Evolutionary conservation across 306 rosid species (phyloP).

Genomic region (Glycine tomentella): DNA sequence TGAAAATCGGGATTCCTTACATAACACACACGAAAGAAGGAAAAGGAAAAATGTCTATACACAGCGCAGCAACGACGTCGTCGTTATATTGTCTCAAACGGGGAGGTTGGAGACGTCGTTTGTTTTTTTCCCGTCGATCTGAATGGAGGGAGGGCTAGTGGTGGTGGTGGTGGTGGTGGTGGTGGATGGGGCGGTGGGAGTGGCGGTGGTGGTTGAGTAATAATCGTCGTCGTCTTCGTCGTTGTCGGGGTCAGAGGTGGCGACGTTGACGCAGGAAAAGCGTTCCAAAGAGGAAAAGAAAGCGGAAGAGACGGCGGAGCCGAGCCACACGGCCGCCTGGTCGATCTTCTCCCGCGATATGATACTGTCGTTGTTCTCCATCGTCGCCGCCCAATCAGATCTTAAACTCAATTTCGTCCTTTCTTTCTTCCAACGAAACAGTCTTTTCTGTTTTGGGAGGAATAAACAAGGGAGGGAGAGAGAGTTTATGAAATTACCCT

Average conservation of each 20-base stretch:
- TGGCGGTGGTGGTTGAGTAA: slow-evolving; percentile 33
- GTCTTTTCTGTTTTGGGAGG: background rate
- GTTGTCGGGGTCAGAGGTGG: slow-evolving; percentile 66
- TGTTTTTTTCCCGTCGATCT: slow-evolving; percentile 32
- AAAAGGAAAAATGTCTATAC: slow-evolving; percentile 47
- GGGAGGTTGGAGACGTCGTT: slow-evolving; percentile 59
- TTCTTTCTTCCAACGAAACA: slow-evolving; percentile 5
- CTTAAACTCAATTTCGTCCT: background rate
- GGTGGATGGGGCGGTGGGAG: slow-evolving; percentile 33
- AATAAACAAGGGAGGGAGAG: background rate
- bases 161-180: background rate
- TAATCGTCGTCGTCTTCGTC: slow-evolving; percentile 54
- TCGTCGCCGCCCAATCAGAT: slow-evolving; percentile 45
- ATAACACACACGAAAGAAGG: slow-evolving; percentile 35
- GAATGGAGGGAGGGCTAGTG: background rate
- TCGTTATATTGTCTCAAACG: slow-evolving; percentile 50
- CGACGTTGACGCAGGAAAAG: slow-evolving; percentile 81
- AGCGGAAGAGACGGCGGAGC: slow-evolving; percentile 77
- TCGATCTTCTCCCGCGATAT: slow-evolving; percentile 68
- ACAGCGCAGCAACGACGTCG: slow-evolving; percentile 38
- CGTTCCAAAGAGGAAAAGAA: slow-evolving; percentile 87
- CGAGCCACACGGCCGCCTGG: slow-evolving; percentile 68
- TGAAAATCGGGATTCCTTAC: slow-evolving; percentile 32
- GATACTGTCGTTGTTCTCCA: slow-evolving; percentile 58
- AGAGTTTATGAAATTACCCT: slow-evolving; percentile 14